A percentile compares a stretch with the other conserved stretches of the same genome.
These are phyloP conservation scores for Diplodia intermedia DNA, from an alignment of 2,329 filamentous ascomycete species.

Conservation along the genomic window DNA sequence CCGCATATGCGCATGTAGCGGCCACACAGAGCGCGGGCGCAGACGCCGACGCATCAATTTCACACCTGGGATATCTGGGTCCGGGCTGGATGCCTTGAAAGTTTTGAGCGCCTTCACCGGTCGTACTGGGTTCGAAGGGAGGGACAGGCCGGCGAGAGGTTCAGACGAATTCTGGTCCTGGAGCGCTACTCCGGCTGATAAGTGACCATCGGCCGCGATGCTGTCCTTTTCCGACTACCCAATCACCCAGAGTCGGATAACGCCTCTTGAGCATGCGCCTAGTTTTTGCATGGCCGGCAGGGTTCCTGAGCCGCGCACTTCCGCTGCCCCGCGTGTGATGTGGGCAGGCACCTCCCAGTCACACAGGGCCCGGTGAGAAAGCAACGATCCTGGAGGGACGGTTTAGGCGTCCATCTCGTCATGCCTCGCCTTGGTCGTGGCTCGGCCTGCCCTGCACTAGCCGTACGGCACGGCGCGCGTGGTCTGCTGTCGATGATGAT, in stretches of 20 bases:
- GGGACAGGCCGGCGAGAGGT: neutral
- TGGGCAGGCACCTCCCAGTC: slow-evolving; percentile 15
- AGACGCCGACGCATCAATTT: slow-evolving; percentile 17
- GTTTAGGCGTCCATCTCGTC: slow-evolving; percentile 23
- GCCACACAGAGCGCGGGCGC: neutral
- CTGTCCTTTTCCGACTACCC: slow-evolving; percentile 10
- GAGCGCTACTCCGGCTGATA: neutral
- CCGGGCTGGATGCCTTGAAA: slow-evolving; percentile 20
- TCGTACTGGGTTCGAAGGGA: neutral
- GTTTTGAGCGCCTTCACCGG: neutral
- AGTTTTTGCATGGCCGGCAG: neutral
- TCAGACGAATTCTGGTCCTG: neutral
- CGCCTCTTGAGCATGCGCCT: neutral
- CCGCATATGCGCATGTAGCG: neutral
- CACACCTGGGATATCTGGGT: slow-evolving; percentile 2
- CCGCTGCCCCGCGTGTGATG: slow-evolving; percentile 19
- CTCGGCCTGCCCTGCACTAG: slow-evolving; percentile 19
- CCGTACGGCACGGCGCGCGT: slow-evolving; percentile 27
- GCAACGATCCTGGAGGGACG: neutral
- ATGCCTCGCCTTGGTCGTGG: slow-evolving; percentile 12
- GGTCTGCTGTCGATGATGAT: slow-evolving; percentile 12
- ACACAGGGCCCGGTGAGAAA: slow-evolving; percentile 1
- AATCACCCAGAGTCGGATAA: slow-evolving; percentile 24
- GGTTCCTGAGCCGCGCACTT: slow-evolving; percentile 27
- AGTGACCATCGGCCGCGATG: neutral